phyloP scores from a whole-genome alignment of 202 grass and related monocot genomes.

The Tripidium arundinaceum region DNA sequence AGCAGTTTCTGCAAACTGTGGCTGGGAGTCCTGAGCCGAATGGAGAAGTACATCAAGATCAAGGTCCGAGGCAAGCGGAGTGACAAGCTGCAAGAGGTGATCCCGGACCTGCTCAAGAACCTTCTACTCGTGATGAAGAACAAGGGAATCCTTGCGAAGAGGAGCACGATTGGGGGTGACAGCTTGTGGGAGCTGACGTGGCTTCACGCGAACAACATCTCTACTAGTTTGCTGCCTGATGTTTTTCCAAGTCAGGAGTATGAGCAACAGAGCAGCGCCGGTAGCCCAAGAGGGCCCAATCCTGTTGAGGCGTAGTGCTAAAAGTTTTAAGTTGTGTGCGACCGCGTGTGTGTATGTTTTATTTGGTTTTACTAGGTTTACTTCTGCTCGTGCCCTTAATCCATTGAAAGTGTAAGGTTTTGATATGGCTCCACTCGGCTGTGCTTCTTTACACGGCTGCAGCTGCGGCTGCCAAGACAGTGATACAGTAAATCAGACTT shows the following conservation, averaged over 20 bases:
- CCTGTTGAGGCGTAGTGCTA: constrained; percentile 22
- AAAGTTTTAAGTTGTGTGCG: constrained; percentile 2
- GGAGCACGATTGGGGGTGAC: constrained; percentile 94
- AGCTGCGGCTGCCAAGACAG: no score
- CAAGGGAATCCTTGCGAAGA: constrained; percentile 90
- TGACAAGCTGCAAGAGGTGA: constrained; percentile 85
- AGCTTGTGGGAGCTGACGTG: constrained; percentile 98
- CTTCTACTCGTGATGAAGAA: constrained; percentile 75
- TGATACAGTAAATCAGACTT: no score
- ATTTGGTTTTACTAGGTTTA: constrained; percentile 25
- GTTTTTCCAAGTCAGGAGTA: constrained; percentile 75
- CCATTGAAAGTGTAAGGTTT: constrained; percentile 40
- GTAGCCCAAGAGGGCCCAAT: constrained; percentile 33
- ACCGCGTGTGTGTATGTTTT: constrained; percentile 4
- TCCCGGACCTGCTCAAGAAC: constrained; percentile 75
- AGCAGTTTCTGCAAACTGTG: constrained; percentile 99
- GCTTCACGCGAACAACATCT: constrained; percentile 95
- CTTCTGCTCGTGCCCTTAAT: constrained; percentile 15
- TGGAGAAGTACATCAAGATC: constrained; percentile 93
- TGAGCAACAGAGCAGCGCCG: constrained; percentile 40
- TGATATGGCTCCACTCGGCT: no score
- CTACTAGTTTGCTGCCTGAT: constrained; percentile 56
- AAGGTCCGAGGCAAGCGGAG: constrained; percentile 90
- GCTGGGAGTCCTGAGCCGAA: constrained; percentile 84
- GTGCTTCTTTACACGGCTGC: no score